These are phyloP conservation scores for Zalaria sp. DNA, from an alignment of 2,329 filamentous ascomycete species.

Conservation along the genomic window DNA sequence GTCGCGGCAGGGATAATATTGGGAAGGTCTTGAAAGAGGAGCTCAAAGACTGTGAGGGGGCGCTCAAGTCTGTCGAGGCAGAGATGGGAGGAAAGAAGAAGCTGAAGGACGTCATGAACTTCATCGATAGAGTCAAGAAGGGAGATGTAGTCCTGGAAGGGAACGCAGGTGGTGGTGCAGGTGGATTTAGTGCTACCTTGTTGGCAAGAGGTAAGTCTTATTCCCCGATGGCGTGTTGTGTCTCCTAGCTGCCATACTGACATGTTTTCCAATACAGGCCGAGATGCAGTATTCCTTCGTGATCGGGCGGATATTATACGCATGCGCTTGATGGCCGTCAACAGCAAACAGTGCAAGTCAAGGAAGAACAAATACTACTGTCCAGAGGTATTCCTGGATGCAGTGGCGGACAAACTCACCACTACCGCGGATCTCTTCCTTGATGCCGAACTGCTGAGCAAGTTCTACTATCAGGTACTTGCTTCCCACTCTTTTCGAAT, in stretches of 20 bases:
- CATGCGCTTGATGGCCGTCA: constrained; percentile 76
- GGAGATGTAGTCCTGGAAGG: constrained; percentile 78
- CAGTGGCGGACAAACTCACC: constrained; percentile 87
- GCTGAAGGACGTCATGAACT: constrained; percentile 74
- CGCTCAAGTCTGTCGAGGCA: constrained; percentile 61
- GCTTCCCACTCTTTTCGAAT: neutral
- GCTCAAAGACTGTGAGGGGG: constrained; percentile 67
- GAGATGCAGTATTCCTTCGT: constrained; percentile 85
- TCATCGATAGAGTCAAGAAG: constrained; percentile 79
- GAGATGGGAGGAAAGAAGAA: constrained; percentile 70
- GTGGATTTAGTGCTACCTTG: constrained; percentile 81
- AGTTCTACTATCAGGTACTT: constrained; percentile 77
- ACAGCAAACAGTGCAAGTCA: constrained; percentile 75
- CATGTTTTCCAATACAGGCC: constrained; percentile 39
- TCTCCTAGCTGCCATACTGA: constrained; percentile 1
- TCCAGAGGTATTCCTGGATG: constrained; percentile 94
- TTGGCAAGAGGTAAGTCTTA: constrained; percentile 41
- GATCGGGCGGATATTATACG: constrained; percentile 83
- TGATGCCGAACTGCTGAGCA: constrained; percentile 88
- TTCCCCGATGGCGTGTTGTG: constrained; percentile 35
- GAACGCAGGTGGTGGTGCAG: constrained; percentile 60
- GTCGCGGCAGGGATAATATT: constrained; percentile 70
- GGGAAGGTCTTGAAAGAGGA: constrained; percentile 73
- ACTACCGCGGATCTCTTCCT: constrained; percentile 92
- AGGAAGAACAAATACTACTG: constrained; percentile 91